Evolutionary conservation across 345 rosid species (phyloP).

Genomic region (Lepidium sativum): DNA sequence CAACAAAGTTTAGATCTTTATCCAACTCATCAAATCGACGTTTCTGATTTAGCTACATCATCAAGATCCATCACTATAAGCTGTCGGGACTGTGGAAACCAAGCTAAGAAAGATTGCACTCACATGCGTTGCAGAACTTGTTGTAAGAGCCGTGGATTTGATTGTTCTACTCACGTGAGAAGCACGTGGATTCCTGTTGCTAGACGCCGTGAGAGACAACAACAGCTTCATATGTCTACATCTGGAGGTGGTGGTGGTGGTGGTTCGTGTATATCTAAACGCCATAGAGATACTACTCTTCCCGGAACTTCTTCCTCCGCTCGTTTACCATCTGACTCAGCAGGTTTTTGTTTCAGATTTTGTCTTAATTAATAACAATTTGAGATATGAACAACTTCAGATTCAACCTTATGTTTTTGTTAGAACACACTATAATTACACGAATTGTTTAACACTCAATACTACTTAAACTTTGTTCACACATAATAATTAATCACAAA

Average conservation of each 20-base stretch:
- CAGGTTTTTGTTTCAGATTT: slow-evolving; percentile 13
- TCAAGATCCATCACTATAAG: slow-evolving; percentile 34
- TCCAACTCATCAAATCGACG: slow-evolving; percentile 39
- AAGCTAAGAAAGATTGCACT: slow-evolving; percentile 71
- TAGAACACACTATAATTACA: background rate
- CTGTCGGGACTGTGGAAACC: slow-evolving; percentile 88
- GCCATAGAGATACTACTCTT: slow-evolving; percentile 16
- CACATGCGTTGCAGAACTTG: slow-evolving; percentile 83
- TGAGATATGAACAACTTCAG: slow-evolving; percentile 6
- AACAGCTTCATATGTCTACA: slow-evolving; percentile 29
- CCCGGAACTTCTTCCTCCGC: slow-evolving; percentile 16
- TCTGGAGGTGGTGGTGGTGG: slow-evolving; percentile 19
- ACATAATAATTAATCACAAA: too few relatives aligned
- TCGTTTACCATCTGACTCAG: slow-evolving; percentile 19
- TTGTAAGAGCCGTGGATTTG: slow-evolving; percentile 76
- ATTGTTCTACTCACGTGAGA: slow-evolving; percentile 71
- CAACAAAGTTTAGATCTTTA: slow-evolving; percentile 56
- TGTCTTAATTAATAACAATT: background rate
- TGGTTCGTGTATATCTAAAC: slow-evolving; percentile 9
- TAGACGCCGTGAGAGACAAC: slow-evolving; percentile 67
- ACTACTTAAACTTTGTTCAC: background rate
- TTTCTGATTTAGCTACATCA: slow-evolving; percentile 33
- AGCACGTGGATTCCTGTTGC: slow-evolving; percentile 87
- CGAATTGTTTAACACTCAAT: background rate
- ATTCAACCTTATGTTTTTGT: slow-evolving; percentile 6